Evolutionary conservation across 805 yeast species (phyloP).

Genomic region (Maudiozyma bulderi): DNA sequence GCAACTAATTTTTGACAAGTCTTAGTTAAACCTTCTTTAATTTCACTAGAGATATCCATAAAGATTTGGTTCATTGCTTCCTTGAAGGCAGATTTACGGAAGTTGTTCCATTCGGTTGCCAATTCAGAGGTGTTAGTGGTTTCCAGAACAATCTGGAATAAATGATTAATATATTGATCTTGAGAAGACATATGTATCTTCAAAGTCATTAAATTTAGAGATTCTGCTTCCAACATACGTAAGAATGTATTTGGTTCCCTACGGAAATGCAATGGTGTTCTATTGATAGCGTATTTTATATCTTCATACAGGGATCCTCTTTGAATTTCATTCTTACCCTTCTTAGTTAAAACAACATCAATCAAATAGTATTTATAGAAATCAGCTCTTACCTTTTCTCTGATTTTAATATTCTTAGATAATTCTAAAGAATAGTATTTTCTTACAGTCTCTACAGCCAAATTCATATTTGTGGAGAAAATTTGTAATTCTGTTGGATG

Average conservation of each 20-base stretch:
- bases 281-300: slow-evolving; percentile 81
- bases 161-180: slow-evolving; percentile 35
- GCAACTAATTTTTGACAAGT: slow-evolving; percentile 66
- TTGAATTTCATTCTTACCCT: slow-evolving; percentile 70
- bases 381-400: slow-evolving; percentile 58
- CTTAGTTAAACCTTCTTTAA: slow-evolving; percentile 73
- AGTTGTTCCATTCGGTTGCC: slow-evolving; percentile 71
- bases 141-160: slow-evolving; percentile 44
- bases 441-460: slow-evolving; percentile 65
- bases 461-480: slow-evolving; percentile 42
- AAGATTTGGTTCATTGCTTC: slow-evolving; percentile 60
- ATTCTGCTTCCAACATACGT: slow-evolving; percentile 88
- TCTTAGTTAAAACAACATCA: slow-evolving; percentile 72
- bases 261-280: slow-evolving; percentile 66
- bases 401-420: slow-evolving; percentile 67
- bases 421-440: slow-evolving; percentile 72
- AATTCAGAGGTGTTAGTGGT: slow-evolving; percentile 73
- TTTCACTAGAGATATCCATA: slow-evolving; percentile 58
- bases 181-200: slow-evolving; percentile 41
- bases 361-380: slow-evolving; percentile 56
- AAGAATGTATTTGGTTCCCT: slow-evolving; percentile 71
- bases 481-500: slow-evolving; percentile 26
- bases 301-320: slow-evolving; percentile 75
- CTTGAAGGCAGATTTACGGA: slow-evolving; percentile 58
- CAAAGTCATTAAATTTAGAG: slow-evolving; percentile 59